Evolutionary conservation across 331 rosid species (phyloP).

Genomic region (Acacia concinna): DNA sequence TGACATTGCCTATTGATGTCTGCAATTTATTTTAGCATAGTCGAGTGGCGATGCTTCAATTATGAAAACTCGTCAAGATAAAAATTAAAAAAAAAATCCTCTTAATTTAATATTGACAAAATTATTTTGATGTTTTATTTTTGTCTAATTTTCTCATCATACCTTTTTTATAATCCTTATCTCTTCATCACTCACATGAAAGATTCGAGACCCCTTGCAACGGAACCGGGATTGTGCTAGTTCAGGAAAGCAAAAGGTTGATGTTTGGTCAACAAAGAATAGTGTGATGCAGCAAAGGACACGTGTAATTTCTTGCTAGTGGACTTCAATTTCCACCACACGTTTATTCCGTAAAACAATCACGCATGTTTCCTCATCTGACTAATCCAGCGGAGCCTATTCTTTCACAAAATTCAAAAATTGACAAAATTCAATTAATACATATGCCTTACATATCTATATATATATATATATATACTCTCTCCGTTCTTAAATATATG

Average conservation of each 20-base stretch:
- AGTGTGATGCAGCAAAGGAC: neutral
- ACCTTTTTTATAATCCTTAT: neutral
- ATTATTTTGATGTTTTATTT: neutral
- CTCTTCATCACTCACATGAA: neutral
- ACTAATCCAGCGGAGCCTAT: neutral
- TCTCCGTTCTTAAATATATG: too few species aligned
- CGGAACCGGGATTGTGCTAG: neutral
- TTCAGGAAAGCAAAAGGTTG: neutral
- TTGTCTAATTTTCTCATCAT: neutral
- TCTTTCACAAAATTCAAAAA: neutral
- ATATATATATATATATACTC: neutral
- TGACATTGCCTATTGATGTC: neutral
- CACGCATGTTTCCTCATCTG: neutral
- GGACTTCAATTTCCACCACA: conserved; percentile 1
- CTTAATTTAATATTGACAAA: too few species aligned
- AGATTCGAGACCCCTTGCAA: neutral
- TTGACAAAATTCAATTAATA: neutral
- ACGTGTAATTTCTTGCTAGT: neutral
- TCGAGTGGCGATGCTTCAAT: neutral
- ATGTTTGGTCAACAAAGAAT: neutral
- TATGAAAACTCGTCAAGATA: neutral
- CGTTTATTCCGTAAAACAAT: neutral
- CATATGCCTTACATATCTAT: neutral
- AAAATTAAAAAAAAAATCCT: neutral
- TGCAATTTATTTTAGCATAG: neutral